These are phyloP conservation scores for Globisporangium recalcitrans DNA, from an alignment of 352 stramenopile genomes.

Conservation along the genomic window DNA sequence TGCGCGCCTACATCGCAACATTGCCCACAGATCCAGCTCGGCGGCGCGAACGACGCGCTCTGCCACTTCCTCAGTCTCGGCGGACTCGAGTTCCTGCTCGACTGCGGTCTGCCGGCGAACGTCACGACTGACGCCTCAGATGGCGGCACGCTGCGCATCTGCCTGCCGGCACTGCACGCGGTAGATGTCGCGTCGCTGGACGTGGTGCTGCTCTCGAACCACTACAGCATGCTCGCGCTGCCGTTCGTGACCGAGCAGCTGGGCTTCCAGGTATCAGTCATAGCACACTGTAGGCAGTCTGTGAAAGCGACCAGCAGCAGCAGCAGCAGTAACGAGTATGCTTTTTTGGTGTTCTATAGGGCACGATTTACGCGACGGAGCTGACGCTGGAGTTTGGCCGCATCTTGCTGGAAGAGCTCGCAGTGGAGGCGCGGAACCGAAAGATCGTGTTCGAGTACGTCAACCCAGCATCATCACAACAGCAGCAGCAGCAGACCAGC, in stretches of 20 bases:
- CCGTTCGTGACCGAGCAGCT: slow-evolving; percentile 70
- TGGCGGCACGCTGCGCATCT: slow-evolving; percentile 20
- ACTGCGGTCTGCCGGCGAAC: slow-evolving; percentile 46
- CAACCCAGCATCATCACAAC: background rate
- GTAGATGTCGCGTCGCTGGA: slow-evolving; percentile 67
- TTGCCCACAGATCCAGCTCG: slow-evolving; percentile 59
- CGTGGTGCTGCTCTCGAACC: slow-evolving; percentile 71
- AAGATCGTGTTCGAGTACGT: slow-evolving; percentile 19
- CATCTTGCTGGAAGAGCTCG: slow-evolving; percentile 67
- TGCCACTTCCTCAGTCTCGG: slow-evolving; percentile 79
- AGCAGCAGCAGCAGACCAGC: background rate
- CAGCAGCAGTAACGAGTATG: background rate
- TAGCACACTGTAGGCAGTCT: background rate
- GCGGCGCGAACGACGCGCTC: slow-evolving; percentile 55
- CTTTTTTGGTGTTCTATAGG: slow-evolving; percentile 17
- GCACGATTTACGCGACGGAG: slow-evolving; percentile 64
- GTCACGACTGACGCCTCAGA: slow-evolving; percentile 11
- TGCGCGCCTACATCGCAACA: too few species aligned
- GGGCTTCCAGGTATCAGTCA: slow-evolving; percentile 49
- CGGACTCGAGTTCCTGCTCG: slow-evolving; percentile 76
- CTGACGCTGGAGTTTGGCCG: slow-evolving; percentile 63
- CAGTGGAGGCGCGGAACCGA: slow-evolving; percentile 9
- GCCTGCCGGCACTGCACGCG: slow-evolving; percentile 32
- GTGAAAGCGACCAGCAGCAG: background rate
- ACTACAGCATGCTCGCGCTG: slow-evolving; percentile 59